Base-by-base conservation (phyloP, 495 filamentous ascomycete genomes). In the Daldinia loculata region DNA sequence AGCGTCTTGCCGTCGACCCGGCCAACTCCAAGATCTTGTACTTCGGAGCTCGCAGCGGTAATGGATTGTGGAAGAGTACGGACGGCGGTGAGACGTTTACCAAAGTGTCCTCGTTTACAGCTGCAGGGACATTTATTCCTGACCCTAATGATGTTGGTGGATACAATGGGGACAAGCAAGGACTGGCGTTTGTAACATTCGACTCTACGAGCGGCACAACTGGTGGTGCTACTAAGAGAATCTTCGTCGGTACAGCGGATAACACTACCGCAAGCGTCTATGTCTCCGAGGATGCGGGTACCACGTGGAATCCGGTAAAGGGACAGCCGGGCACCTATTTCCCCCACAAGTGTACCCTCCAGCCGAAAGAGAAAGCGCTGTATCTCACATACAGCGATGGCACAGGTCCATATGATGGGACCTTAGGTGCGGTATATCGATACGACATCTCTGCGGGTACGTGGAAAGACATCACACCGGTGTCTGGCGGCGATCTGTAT, bases 1-100 rank as follows among this genome's bases (percentile, higher is more conserved):
- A 90, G 76, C 82, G 88, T 6, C 82, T 89, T 26, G 87, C 86
- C 1, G 82, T 90, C 7, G 87, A 90, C 74, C 87, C 88, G 4
- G 80, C 81, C 19, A 86, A 86, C 67, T 83, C 81, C 45, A 82
- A 83, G 26, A 84, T 87, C 36, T 70, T 89, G 36, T 89, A 86
- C 71, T 86, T 88, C 61, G 87, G 87, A 6, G 85, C 87, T 26
- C 82, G 87, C 48, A 88, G 85, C 71, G 86, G 86, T n/a, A 82
- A 88, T 27, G 88, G 88, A 14, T 78, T 90, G n/a, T 89, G 85
- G 83, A 87, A 86, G 74, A 87, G 84, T 70, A 83, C 78, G 12
- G 86, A 90, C 64, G 80, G 80, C 15, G 88, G 86, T 30, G 82
- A 67, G 9, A 85, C 86, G 14, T 90, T 85, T 77, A 71, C 77